Base-by-base conservation (phyloP, 352 stramenopile genomes). In the Halophytophthora batemanensis region DNA sequence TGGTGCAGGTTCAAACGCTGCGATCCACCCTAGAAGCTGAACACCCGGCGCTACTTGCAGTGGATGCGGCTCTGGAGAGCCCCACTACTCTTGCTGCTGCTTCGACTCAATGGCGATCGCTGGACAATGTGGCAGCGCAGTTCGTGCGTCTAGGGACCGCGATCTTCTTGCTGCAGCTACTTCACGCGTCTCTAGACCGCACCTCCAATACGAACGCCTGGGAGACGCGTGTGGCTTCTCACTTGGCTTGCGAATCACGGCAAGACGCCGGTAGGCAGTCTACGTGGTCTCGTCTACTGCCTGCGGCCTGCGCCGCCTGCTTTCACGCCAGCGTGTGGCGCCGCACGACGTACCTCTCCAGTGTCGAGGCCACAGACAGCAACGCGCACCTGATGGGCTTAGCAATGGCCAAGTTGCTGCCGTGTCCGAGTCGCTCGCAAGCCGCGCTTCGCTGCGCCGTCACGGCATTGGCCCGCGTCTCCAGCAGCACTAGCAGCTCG, bases 381-480 rank as follows among this genome's bases (percentile, higher is more conserved):
- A 88, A 88, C 25, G 68, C 63, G 29, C 77, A 86, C 53, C 48
- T 83, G 50, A 56, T 72, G 43, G 66, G 60, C 12, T 37, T 63
- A 1, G 77, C 72, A 8, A 66, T 81, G 51, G 50, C 49, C 21
- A 42, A 60, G 10, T 46, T 83, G 35, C 42, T 83, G 4, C 42
- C 51, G 31, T 35, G 53, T 11, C 42, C 45, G 1, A 45, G 61
- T 19, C 50, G 29, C 17, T 56, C 46, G 23, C 47, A 21, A 17
- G 39, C 53, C 3, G 43, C 64, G 31, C 51, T 61, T 28, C 53
- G 53, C 6, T 68, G 53, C 29, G 63, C 53, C 2, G 45, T 68
- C 21, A 41, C 46, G 13, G 59, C 54, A 22, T 44, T 67, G 49
- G 55, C 49, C 18, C 46, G 33, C 28, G 18, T 14, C 19, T 45